These are phyloP conservation scores for Chimonanthus salicifolius DNA, from an alignment of 164 flowering plant genomes.

Conservation along the genomic window DNA sequence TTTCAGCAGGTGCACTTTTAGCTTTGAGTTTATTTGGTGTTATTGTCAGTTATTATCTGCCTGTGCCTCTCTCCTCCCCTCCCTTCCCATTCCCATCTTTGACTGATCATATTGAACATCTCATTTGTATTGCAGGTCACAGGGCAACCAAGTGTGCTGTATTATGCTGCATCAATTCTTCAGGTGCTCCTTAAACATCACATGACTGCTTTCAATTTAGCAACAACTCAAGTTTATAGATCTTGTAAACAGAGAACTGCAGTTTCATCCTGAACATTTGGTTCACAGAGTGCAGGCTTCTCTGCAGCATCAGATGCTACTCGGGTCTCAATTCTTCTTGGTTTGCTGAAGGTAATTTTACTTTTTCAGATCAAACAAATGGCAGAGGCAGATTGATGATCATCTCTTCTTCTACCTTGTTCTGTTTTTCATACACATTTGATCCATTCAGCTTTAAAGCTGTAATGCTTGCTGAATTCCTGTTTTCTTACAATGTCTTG, in stretches of 20 bases:
- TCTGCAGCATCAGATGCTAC: conserved; percentile 95
- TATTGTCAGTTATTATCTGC: not conserved
- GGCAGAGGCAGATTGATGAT: no score
- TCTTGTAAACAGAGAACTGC: not conserved
- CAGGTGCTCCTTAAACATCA: conserved; percentile 41
- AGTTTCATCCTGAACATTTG: not conserved
- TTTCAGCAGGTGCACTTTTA: conserved; percentile 76
- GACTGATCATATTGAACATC: not conserved
- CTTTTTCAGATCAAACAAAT: conserved; percentile 2
- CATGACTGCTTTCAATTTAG: not conserved
- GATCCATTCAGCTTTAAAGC: no score
- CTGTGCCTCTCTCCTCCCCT: no score
- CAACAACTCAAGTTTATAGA: not conserved
- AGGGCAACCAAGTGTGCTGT: conserved; percentile 98
- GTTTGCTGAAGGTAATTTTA: conserved; percentile 62
- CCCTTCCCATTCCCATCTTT: not conserved
- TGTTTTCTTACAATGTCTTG: no score
- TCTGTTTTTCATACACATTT: no score
- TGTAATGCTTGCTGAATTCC: no score
- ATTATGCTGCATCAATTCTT: conserved; percentile 89
- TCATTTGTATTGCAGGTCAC: conserved; percentile 63
- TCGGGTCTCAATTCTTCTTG: conserved; percentile 82
- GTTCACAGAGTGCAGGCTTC: conserved; percentile 79
- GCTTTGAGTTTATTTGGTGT: not conserved
- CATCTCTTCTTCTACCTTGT: no score